Evolutionary conservation across 1,284 basidiomycete genomes (phyloP).

Genomic region (Leccinum fallax): DNA sequence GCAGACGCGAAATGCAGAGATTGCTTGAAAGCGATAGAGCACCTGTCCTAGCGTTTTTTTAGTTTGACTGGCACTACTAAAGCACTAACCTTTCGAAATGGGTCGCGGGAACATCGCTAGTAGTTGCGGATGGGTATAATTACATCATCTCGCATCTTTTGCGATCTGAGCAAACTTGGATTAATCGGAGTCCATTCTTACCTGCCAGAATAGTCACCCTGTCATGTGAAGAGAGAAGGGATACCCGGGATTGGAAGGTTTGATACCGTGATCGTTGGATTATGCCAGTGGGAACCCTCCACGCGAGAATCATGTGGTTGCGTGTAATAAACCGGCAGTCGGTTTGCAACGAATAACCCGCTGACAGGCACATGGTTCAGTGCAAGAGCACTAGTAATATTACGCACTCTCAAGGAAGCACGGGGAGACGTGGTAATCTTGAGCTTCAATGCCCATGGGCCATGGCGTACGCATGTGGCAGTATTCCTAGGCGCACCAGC

Average conservation of each 20-base stretch:
- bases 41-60: slow-evolving; percentile 17
- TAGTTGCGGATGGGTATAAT: slow-evolving; percentile 20
- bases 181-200: background rate
- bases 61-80: slow-evolving; percentile 4
- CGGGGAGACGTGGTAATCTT: background rate
- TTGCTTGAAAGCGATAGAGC: background rate
- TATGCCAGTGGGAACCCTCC: slow-evolving; percentile 14
- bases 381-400: background rate
- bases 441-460: background rate
- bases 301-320: slow-evolving; percentile 15
- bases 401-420: background rate
- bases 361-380: background rate
- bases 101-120: slow-evolving; percentile 3
- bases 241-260: slow-evolving; percentile 16
- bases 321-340: slow-evolving; percentile 4
- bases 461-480: background rate
- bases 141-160: slow-evolving; percentile 12
- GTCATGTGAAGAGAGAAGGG: slow-evolving; percentile 10
- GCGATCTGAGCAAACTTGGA: slow-evolving; percentile 7
- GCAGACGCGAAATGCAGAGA: background rate
- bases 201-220: slow-evolving; percentile 7
- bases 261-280: slow-evolving; percentile 13
- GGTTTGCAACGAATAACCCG: background rate
- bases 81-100: slow-evolving; percentile 15
- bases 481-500: background rate